Conservation (phyloP, 2,329 filamentous ascomycete genomes). For the Alternaria arborescens region DNA sequence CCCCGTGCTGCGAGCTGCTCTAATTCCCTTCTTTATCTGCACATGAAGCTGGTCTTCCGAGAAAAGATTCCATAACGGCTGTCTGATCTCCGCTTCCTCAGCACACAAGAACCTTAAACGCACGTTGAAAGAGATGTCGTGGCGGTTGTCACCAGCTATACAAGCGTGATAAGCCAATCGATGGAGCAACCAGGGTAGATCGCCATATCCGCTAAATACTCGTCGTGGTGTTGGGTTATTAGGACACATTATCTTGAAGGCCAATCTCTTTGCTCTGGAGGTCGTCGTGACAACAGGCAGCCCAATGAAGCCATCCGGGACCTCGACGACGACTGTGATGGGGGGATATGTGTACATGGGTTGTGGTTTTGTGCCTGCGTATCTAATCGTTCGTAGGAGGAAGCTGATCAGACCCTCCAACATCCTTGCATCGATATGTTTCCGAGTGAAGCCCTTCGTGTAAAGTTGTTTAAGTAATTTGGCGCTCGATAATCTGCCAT, state of each 20-base stretch:
- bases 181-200: neutral
- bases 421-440: neutral
- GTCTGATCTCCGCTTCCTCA: neutral
- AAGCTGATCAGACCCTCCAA: constrained; percentile 1
- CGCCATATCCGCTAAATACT: neutral
- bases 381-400: constrained; percentile 2
- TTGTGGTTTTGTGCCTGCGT: neutral
- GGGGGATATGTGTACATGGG: neutral
- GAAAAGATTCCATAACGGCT: rapidly evolving
- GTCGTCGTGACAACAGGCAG: neutral
- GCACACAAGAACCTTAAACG: neutral
- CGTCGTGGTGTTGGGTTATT: neutral
- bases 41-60: neutral
- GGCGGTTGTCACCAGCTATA: neutral
- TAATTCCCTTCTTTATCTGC: neutral
- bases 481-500: neutral
- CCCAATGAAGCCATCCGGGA: neutral
- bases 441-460: neutral
- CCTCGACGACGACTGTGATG: neutral
- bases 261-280: neutral
- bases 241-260: neutral
- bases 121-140: neutral
- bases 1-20: neutral
- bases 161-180: neutral
- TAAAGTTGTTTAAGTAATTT: neutral